These are phyloP conservation scores for Cardamine occulta DNA, from an alignment of 345 rosid genomes.

Conservation along the genomic window DNA sequence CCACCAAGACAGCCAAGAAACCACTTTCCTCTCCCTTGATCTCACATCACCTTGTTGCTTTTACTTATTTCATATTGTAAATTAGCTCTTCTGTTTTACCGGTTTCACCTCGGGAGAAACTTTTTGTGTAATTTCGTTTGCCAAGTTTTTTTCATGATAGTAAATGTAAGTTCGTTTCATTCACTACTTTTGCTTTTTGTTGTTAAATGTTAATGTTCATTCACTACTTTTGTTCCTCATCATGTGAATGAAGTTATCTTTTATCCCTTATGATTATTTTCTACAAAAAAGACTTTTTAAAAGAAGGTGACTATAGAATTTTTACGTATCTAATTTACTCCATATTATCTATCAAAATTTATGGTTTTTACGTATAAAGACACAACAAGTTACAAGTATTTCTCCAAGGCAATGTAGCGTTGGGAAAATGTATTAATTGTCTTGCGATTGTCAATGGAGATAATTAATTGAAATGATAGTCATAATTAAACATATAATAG, in stretches of 20 bases:
- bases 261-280: not conserved
- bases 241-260: not conserved
- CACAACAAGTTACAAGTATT: not conserved
- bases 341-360: not conserved
- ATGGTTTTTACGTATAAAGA: not conserved
- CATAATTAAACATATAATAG: not conserved
- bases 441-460: slow-evolving; percentile 18
- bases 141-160: not conserved
- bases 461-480: slow-evolving; percentile 26
- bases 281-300: not conserved
- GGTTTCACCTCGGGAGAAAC: slow-evolving; percentile 3
- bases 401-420: slow-evolving; percentile 25
- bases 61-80: slow-evolving; percentile 7
- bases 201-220: too few species aligned
- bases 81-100: slow-evolving; percentile 18
- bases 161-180: too few species aligned
- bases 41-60: not conserved
- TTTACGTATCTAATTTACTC: not conserved
- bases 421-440: slow-evolving; percentile 19
- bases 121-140: slow-evolving; percentile 6
- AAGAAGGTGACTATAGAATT: not conserved
- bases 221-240: not conserved
- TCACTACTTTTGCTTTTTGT: slow-evolving; percentile 1
- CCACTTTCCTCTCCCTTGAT: slow-evolving; percentile 28
- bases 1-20: slow-evolving; percentile 63